Percentiles rank a stretch among this genome's conserved stretches.
Conservation (phyloP, 306 rosid genomes). For the Prunus padus region DNA sequence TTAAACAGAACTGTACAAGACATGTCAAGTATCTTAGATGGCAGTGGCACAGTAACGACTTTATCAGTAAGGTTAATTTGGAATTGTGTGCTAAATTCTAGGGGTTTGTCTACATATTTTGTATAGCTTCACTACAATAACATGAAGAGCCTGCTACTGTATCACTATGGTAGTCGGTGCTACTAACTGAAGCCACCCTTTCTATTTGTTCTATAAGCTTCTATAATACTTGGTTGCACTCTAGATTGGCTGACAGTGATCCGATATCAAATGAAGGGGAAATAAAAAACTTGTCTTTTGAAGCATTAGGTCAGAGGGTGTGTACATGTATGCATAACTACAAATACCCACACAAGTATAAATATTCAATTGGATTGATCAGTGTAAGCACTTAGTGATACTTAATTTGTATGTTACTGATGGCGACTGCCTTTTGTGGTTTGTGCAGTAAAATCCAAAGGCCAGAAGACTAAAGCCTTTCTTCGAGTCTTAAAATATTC, state of each 20-base stretch:
- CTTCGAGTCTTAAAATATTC: conserved; percentile 89
- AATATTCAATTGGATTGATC: not conserved
- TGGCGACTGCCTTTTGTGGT: conserved; percentile 16
- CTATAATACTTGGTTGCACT: not conserved
- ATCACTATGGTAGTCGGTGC: not conserved
- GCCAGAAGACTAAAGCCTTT: conserved; percentile 78
- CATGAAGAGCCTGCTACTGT: not conserved
- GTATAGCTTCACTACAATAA: not conserved
- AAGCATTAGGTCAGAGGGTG: not conserved
- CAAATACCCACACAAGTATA: not conserved
- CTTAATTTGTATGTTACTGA: not conserved
- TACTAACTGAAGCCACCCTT: not conserved
- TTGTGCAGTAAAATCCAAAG: conserved; percentile 70
- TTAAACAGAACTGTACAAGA: not conserved
- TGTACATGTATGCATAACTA: not conserved
- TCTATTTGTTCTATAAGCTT: not conserved
- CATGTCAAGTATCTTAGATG: not conserved
- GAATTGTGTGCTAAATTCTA: not conserved
- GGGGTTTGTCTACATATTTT: not conserved
- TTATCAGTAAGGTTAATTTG: not conserved
- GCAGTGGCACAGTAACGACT: too few species aligned
- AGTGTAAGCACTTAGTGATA: not conserved
- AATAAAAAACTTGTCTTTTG: not conserved
- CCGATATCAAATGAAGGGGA: not conserved
- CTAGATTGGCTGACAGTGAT: not conserved